Conservation (phyloP, 2,329 filamentous ascomycete species). For the Colletotrichum cuscutae region DNA sequence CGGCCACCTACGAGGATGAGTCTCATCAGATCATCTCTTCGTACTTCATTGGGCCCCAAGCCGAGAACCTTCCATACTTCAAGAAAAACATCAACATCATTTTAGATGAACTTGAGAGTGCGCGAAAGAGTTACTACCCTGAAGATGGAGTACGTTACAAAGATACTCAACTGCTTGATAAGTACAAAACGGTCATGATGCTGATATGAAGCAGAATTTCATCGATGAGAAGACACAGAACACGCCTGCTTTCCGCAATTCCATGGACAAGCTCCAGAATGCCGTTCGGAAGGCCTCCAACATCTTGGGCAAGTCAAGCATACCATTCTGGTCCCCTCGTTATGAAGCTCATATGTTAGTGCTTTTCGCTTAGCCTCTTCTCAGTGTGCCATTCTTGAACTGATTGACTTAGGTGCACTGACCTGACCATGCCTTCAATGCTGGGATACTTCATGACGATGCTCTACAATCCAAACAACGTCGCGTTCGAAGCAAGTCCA, state of each 20-base stretch:
- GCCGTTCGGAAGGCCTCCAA: not conserved
- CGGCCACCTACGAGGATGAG: not conserved
- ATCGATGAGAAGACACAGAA: not conserved
- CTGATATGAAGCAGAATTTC: not conserved
- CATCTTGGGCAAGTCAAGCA: not conserved
- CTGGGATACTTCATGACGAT: not conserved
- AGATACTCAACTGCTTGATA: not conserved
- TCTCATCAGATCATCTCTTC: not conserved
- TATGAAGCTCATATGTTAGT: not conserved
- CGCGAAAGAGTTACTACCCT: not conserved
- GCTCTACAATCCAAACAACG: not conserved
- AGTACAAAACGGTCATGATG: not conserved
- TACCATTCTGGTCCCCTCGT: not conserved
- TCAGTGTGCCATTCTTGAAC: accelerated
- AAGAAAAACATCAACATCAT: not conserved
- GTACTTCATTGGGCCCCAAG: not conserved
- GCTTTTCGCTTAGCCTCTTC: not conserved
- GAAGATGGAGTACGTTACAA: not conserved
- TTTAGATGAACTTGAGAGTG: not conserved
- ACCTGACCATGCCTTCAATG: not conserved
- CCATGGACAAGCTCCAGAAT: not conserved
- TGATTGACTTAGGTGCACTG: not conserved
- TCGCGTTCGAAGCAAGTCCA: not conserved
- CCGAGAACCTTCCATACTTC: not conserved
- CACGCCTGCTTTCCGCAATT: not conserved